Evolutionary conservation across 352 stramenopile genomes (phyloP), one percentile per base, ranked within the genome.

Genomic region (Phytopythium delawarense): DNA sequence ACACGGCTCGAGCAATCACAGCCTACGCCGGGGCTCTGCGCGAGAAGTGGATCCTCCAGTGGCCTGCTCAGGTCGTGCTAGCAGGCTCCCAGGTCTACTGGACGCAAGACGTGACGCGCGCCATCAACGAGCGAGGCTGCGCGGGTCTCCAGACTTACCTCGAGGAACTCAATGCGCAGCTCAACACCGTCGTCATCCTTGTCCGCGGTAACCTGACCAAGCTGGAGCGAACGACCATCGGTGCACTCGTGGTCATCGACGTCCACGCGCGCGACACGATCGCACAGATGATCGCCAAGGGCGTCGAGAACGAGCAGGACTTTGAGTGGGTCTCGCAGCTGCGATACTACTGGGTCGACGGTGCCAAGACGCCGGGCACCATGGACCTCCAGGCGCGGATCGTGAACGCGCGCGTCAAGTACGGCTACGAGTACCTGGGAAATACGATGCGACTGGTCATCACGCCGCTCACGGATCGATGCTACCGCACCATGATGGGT

Each of bases 261-360:
- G 90, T 98, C 16, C 93, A 98, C 62, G 88, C 89, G 1, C 76
- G 91, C 12, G 94, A 98, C 51, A 97, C 94, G 9, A 93, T 98
- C 44, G 80, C 79, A 0, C 87, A 96, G 59, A 97, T 98, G 89
- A 90, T 97, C 23, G 76, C 88, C n/a, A 91, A 92, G 18, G 80
- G 83, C 32, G 89, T 97, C 7, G 81, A 94, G 58, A 92, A 82
- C 25, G 84, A 95, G 25, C 78, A 88, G 34, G 93, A 98, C 61
- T 98, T 98, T 74, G 89, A 97, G 62, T 98, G 92, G 92, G 92
- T 97, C 52, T 92, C 86, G 1, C 91, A 98, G 64, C 65, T 98
- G 37, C 84, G 92, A n/a, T 98, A 98, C 62, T 98, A 98, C 58
- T 98, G 92, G 92, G 70, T 85, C 13, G 80, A 92, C 62, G 76